Evolutionary conservation across 352 stramenopile species (phyloP).

Genomic region (Globisporangium barbulae): DNA sequence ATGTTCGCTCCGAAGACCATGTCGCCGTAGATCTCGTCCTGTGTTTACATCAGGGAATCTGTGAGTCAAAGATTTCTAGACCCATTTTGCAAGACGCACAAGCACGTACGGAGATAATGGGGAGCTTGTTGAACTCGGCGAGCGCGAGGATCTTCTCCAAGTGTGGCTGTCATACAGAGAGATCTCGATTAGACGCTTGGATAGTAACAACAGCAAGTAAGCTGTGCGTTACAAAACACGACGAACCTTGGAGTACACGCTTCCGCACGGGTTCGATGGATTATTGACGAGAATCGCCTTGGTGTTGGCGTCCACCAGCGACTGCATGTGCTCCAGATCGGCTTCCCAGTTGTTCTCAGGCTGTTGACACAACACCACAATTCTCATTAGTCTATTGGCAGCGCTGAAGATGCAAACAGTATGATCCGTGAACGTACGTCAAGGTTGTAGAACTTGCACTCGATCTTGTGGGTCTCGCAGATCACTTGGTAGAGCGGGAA

Average conservation of each 20-base stretch:
- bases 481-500: conserved; percentile 97
- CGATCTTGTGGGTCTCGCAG: conserved; percentile 89
- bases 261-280: conserved; percentile 93
- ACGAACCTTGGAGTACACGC: conserved; percentile 87
- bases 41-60: conserved; percentile 8
- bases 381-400: not conserved
- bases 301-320: conserved; percentile 80
- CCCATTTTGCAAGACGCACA: not conserved
- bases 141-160: conserved; percentile 71
- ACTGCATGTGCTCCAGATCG: conserved; percentile 91
- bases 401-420: not conserved
- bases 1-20: conserved; percentile 73
- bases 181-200: not conserved
- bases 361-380: conserved; percentile 18
- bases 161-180: conserved; percentile 32
- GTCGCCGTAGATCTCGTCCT: conserved; percentile 85
- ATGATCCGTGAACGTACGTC: conserved; percentile 23
- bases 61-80: not conserved
- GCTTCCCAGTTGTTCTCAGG: conserved; percentile 91
- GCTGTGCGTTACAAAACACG: not conserved
- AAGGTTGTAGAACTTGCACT: conserved; percentile 90
- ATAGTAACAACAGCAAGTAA: too few species aligned
- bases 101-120: conserved; percentile 86
- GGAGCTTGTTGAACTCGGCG: conserved; percentile 85
- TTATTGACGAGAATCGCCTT: conserved; percentile 95